Conservation (phyloP, 805 yeast genomes). For the Jamesozyma piceae region DNA sequence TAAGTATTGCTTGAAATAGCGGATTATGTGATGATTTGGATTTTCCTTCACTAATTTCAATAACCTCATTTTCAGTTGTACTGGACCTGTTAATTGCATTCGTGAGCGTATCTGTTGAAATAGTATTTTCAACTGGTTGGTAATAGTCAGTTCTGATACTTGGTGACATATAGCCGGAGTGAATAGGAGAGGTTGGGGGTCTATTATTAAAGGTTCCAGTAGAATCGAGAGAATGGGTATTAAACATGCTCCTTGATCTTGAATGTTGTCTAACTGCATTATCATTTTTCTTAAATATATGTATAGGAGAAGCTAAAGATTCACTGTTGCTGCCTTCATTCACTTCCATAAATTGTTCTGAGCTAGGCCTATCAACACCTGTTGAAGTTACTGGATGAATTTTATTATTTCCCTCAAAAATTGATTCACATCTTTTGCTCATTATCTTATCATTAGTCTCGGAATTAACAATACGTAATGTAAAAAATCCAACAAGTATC, state of each 20-base stretch:
- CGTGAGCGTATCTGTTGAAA: not conserved
- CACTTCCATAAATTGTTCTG: not conserved
- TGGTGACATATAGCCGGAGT: not conserved
- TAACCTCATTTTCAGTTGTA: not conserved
- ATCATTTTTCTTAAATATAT: not conserved
- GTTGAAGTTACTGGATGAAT: not conserved
- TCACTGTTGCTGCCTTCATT: not conserved
- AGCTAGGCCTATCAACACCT: not conserved
- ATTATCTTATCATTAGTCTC: not conserved
- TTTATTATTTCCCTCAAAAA: not conserved
- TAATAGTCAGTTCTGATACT: not conserved
- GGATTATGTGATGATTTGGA: not conserved
- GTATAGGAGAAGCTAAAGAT: not conserved
- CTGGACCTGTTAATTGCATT: not conserved
- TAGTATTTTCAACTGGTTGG: not conserved
- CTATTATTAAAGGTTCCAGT: not conserved
- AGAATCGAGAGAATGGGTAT: not conserved
- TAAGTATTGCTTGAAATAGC: conserved; percentile 1
- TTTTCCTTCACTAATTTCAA: not conserved
- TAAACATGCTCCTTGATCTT: not conserved
- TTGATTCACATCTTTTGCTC: not conserved
- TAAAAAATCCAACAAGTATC: conserved; percentile 29
- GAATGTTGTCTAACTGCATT: not conserved
- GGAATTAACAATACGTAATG: conserved; percentile 4
- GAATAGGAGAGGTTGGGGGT: not conserved